Evolutionary conservation across 2,329 filamentous ascomycete species (phyloP), one percentile per base, ranked within the genome.

Genomic region (Cordyceps cateniannulata): DNA sequence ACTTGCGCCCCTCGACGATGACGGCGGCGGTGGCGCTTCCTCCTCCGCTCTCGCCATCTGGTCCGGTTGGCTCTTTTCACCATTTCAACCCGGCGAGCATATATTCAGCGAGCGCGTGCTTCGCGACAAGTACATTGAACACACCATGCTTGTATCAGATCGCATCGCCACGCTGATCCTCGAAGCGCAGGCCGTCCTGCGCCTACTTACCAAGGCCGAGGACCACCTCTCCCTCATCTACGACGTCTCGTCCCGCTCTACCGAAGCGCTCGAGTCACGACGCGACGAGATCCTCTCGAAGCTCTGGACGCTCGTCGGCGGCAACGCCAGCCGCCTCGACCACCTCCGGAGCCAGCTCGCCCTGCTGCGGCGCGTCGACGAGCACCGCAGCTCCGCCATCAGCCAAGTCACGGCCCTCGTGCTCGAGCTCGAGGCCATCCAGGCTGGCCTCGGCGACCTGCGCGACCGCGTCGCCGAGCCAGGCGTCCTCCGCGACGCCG

Each of bases 221-320:
- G 81, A 85, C 63, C 82, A 88, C 48, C 80, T 96, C 0, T 80
- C 84, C 40, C 76, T 85, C 22, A 93, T 96, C 66, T 82, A 87
- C 67, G 84, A 84, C 22, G 85, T 92, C 60, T 83, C 87, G 2
- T 81, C 83, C 20, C 84, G 83, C 63, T 88, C 89, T 64, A 81
- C 85, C 50, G 75, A 83, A 59, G 79, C 78, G 57, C 79, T 88
- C 27, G 77, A 82, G 53, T 79, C 78, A 16, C 77, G 82, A 61
- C 85, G 85, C 47, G 85, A 87, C 60, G 84, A 90, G 62, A 80
- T 91, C 3, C 79, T 93, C 60, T 85, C 84, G 62, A 80, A 82
- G 16, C 77, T 95, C 9, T 92, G 90, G 88, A 89, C 87, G 0
- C 82, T 88, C 63, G 77, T 95, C 16, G 90, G 90, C 50, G 88